A percentile compares a stretch with the other conserved stretches of the same genome.
Evolutionary conservation across 208 protist genomes (phyloP).

Genomic region (Leishmania guyanensis): DNA sequence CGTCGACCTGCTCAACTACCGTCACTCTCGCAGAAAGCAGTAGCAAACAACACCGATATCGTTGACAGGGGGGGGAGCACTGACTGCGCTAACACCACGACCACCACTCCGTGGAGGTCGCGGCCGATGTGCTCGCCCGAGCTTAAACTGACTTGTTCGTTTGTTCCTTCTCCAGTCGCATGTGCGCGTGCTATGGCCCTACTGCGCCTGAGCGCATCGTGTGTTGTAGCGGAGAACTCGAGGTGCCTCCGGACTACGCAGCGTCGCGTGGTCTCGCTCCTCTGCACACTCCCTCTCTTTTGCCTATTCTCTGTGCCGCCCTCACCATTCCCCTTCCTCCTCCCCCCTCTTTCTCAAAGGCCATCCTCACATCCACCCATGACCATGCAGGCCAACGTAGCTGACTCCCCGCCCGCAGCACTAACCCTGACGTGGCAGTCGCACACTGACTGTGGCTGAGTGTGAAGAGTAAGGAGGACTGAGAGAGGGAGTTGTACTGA

Average conservation of each 20-base stretch:
- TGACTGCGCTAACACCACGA: not conserved
- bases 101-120: not conserved
- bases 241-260: not conserved
- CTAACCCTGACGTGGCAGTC: not conserved
- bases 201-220: not conserved
- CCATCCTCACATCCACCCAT: not conserved
- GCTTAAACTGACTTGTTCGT: not conserved
- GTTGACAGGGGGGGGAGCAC: not conserved
- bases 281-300: not conserved
- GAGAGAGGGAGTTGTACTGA: not conserved
- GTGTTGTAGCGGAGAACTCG: not conserved
- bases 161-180: not conserved
- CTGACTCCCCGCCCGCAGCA: not conserved
- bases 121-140: not conserved
- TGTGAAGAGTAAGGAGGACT: not conserved
- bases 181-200: not conserved
- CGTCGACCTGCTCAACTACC: constrained; percentile 31
- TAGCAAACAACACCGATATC: not conserved
- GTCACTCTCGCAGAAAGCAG: not conserved
- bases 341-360: not conserved
- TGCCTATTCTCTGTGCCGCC: not conserved
- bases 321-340: not conserved
- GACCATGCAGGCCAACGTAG: not conserved
- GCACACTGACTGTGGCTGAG: not conserved
- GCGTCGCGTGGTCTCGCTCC: not conserved